Conservation (phyloP, 345 rosid species). For the Iberis pinnata region DNA sequence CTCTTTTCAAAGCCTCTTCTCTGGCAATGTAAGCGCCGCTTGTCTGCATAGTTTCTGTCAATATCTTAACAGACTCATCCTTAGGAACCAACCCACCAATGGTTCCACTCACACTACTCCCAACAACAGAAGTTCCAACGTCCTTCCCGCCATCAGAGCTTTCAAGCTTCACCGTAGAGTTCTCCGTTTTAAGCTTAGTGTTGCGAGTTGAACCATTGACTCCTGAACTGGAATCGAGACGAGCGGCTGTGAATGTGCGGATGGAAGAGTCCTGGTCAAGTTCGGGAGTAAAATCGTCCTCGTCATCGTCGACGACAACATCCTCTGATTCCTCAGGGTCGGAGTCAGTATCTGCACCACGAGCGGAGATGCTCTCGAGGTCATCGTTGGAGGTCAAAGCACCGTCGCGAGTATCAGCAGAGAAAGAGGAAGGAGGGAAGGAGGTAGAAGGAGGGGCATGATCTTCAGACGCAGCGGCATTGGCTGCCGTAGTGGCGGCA, state of each 20-base stretch:
- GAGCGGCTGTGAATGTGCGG: slow-evolving; percentile 76
- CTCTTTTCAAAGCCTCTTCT: slow-evolving; percentile 86
- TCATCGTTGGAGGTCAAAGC: slow-evolving; percentile 89
- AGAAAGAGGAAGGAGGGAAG: slow-evolving; percentile 79
- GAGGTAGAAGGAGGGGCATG: slow-evolving; percentile 54
- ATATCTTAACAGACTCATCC: slow-evolving; percentile 73
- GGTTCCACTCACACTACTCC: slow-evolving; percentile 31
- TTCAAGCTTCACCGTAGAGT: slow-evolving; percentile 61
- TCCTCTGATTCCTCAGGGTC: slow-evolving; percentile 87
- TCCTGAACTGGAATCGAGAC: slow-evolving; percentile 52
- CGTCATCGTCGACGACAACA: slow-evolving; percentile 88
- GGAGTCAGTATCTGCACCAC: slow-evolving; percentile 68
- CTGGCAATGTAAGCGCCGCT: slow-evolving; percentile 96
- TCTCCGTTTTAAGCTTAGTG: slow-evolving; percentile 64
- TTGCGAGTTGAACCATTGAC: slow-evolving; percentile 41
- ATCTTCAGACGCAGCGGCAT: slow-evolving; percentile 60
- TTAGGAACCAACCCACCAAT: slow-evolving; percentile 46
- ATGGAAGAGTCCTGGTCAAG: slow-evolving; percentile 71
- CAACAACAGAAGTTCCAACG: slow-evolving; percentile 38
- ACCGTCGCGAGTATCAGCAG: slow-evolving; percentile 93
- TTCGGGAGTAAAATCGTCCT: slow-evolving; percentile 64
- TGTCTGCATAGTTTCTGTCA: slow-evolving; percentile 89
- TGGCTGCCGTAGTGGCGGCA: slow-evolving; percentile 44
- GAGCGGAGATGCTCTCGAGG: slow-evolving; percentile 96
- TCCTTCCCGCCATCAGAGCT: slow-evolving; percentile 62